These are phyloP conservation scores for Puccinia novopanici DNA, from an alignment of 1,284 basidiomycete species.

Conservation along the genomic window DNA sequence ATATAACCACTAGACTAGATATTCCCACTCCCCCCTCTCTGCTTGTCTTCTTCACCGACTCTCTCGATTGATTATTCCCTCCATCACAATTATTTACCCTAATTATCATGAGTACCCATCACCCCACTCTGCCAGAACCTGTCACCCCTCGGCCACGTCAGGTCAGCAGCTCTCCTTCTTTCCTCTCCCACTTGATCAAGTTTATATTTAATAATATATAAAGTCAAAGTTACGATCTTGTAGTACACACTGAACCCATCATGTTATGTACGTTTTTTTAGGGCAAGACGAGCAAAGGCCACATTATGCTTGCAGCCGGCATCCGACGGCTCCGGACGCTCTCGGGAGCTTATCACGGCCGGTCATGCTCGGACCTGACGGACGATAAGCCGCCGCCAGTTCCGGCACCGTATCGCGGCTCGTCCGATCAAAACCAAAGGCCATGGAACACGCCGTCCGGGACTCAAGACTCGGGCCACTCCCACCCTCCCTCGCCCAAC, in stretches of 20 bases:
- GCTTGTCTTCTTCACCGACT: not conserved
- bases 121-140: not conserved
- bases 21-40: not conserved
- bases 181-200: not conserved
- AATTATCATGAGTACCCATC: not conserved
- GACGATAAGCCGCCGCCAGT: conserved; percentile 1
- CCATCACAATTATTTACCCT: not conserved
- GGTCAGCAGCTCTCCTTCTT: not conserved
- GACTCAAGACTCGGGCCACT: not conserved
- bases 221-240: not conserved
- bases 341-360: conserved; percentile 8
- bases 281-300: conserved; percentile 14
- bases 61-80: conserved; percentile 12
- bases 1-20: not conserved
- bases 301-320: conserved; percentile 4
- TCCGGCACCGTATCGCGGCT: not conserved
- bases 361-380: not conserved
- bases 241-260: no score
- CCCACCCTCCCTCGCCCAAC: conserved; percentile 10
- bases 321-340: conserved; percentile 29
- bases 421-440: conserved; percentile 10
- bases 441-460: not conserved
- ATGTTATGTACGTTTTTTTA: not conserved
- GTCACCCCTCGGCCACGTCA: not conserved
- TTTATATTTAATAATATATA: not conserved